Evolutionary conservation across 1,284 basidiomycete species (phyloP), one percentile per base, ranked within the genome.

Genomic region (Melampsora larici-populina): DNA sequence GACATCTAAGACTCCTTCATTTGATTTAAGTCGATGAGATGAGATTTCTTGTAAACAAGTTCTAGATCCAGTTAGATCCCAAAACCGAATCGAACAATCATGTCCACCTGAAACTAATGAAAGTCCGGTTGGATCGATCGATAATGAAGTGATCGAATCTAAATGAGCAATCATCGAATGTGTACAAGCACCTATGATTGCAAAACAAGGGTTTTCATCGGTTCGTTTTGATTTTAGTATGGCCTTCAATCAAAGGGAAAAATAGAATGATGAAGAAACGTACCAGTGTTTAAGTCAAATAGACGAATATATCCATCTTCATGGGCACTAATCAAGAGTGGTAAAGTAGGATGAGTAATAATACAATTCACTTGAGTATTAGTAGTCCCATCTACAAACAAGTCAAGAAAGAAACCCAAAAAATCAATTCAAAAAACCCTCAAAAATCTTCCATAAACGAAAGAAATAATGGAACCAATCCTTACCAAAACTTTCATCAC

Each of bases 281-380:
- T 80, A 92, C 94, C 91, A 79, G 90, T 91, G 48, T 86, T 86
- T 68, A 92, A 87, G 84, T 97, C 93, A 84, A 92, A 97, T 78
- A 97, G 89, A 43, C 92, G 88, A 80, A 98, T 93, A 82, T 90
- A 90, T 81, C 93, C 94, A 86, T 98, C 94, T 85, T 98, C 95
- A 83, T 97, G 92, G 0, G 90, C 96, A 18, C 92, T 92, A 48
- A 96, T 89, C 66, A 98, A 88, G 33, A 95, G 85, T 0, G 92
- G 89, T 87, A 94, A 89, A 0, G 92, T 95, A 15, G 94, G 94
- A 85, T 97, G 94, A 63, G 93, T 94, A 51, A 91, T 89, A 70
- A 97, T 89, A 79, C 90, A 89, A 85, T 97, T 98, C 80, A 94
- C 90, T 85, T 96, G 94, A 0, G 91, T 90, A 15, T 87, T 88